These are phyloP conservation scores for Chlorella sp. DNA, from an alignment of 139 green algal species.

Conservation along the genomic window DNA sequence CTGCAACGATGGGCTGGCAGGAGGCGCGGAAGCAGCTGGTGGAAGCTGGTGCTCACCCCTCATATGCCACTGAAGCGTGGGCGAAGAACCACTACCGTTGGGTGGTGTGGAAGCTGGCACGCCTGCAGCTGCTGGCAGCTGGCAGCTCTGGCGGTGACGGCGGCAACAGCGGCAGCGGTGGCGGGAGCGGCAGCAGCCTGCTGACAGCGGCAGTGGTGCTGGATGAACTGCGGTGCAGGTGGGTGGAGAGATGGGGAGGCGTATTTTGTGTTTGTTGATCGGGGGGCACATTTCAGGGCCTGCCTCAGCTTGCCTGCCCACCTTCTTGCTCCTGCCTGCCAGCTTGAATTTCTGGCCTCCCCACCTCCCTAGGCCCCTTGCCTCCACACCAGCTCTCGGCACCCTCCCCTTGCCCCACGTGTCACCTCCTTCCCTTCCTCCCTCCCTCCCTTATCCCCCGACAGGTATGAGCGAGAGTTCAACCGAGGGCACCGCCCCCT, in stretches of 20 bases:
- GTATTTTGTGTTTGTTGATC: background rate
- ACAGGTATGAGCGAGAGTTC: conserved; percentile 65
- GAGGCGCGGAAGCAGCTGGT: conserved; percentile 47
- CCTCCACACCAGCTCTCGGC: background rate
- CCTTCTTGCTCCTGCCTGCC: background rate
- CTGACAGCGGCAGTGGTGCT: conserved; percentile 50
- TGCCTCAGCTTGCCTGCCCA: background rate
- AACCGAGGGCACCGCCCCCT: conserved; percentile 55
- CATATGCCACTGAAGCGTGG: conserved; percentile 57
- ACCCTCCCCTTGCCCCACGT: too few species aligned
- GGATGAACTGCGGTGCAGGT: conserved; percentile 51
- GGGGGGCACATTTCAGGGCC: background rate
- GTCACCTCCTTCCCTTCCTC: background rate
- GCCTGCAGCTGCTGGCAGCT: conserved; percentile 44
- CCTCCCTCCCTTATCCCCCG: background rate
- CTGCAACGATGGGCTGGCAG: background rate
- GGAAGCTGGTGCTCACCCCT: conserved; percentile 48
- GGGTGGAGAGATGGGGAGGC: background rate
- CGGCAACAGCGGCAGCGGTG: background rate
- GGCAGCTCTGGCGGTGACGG: background rate
- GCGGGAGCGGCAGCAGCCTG: background rate
- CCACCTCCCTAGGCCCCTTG: background rate
- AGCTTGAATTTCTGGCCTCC: background rate
- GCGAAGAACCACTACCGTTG: conserved; percentile 71
- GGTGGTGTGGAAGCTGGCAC: conserved; percentile 82